These are phyloP conservation scores for Oenanthe javanica DNA, from an alignment of 140 eudicot species.

Conservation along the genomic window DNA sequence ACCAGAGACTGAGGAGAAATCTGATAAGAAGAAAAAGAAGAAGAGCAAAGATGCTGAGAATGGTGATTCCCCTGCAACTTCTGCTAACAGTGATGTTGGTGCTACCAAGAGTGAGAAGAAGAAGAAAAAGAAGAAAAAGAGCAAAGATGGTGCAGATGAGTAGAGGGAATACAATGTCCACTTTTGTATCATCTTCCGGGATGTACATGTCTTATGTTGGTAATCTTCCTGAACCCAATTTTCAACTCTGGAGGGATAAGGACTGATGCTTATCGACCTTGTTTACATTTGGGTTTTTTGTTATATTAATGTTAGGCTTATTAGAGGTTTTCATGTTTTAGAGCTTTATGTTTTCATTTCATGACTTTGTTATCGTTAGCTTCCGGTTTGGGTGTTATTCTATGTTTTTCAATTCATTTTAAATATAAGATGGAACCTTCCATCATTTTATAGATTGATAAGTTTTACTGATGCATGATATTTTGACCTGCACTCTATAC, in stretches of 20 bases:
- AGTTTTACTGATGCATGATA: neutral
- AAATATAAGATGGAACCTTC: neutral
- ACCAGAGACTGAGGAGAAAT: slow-evolving; percentile 8
- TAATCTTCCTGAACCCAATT: neutral
- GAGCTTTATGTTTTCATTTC: neutral
- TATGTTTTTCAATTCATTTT: too few relatives aligned
- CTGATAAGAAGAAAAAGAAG: slow-evolving; percentile 1
- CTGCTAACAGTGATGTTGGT: slow-evolving; percentile 1
- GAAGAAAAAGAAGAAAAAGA: slow-evolving; percentile 8
- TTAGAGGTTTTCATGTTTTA: neutral
- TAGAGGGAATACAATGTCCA: neutral
- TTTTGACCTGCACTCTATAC: neutral
- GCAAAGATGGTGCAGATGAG: slow-evolving; percentile 1
- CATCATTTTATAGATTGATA: too few relatives aligned
- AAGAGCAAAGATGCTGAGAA: slow-evolving; percentile 5
- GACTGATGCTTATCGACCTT: neutral
- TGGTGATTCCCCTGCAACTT: slow-evolving; percentile 1
- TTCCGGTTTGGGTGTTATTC: neutral
- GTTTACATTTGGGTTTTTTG: neutral
- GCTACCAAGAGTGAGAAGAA: neutral
- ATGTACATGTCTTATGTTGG: neutral
- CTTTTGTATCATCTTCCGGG: neutral
- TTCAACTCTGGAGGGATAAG: neutral
- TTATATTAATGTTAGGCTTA: neutral
- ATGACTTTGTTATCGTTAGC: neutral